Conservation (phyloP, 148 eudicot species). For the Arbutus unedo region DNA sequence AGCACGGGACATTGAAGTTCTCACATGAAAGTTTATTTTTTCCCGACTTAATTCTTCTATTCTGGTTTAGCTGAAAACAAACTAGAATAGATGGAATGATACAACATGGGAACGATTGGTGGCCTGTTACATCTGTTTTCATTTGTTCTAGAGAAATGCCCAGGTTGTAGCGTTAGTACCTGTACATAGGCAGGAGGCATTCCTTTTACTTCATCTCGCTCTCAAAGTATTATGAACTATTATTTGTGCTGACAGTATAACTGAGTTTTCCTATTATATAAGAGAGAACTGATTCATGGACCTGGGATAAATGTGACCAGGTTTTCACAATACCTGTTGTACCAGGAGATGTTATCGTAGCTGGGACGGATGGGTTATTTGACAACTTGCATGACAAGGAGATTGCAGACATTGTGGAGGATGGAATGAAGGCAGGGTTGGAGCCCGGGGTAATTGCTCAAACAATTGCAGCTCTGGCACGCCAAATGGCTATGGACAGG, state of each 20-base stretch:
- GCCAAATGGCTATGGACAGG: conserved; percentile 55
- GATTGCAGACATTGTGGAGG: conserved; percentile 49
- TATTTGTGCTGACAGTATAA: background rate
- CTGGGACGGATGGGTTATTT: conserved; percentile 86
- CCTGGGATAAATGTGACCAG: conserved; percentile 33
- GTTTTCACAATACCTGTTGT: conserved; percentile 62
- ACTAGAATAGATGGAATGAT: background rate
- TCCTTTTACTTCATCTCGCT: background rate
- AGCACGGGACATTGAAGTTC: background rate
- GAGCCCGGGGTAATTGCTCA: conserved; percentile 57
- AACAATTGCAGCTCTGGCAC: conserved; percentile 63
- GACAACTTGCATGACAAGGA: conserved; percentile 76
- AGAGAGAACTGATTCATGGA: background rate
- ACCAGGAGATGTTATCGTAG: conserved; percentile 75
- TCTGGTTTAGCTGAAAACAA: background rate
- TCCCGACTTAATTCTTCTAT: background rate
- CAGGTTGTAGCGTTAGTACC: background rate
- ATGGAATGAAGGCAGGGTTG: conserved; percentile 42
- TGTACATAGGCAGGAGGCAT: background rate
- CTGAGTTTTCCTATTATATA: background rate
- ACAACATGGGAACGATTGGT: background rate
- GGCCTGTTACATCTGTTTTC: background rate
- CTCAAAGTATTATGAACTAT: background rate
- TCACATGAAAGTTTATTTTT: background rate
- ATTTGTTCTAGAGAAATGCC: background rate